Evolutionary conservation across 164 flowering plant species (phyloP), one percentile per base, ranked within the genome.

Genomic region (Nelumbo lutea): DNA sequence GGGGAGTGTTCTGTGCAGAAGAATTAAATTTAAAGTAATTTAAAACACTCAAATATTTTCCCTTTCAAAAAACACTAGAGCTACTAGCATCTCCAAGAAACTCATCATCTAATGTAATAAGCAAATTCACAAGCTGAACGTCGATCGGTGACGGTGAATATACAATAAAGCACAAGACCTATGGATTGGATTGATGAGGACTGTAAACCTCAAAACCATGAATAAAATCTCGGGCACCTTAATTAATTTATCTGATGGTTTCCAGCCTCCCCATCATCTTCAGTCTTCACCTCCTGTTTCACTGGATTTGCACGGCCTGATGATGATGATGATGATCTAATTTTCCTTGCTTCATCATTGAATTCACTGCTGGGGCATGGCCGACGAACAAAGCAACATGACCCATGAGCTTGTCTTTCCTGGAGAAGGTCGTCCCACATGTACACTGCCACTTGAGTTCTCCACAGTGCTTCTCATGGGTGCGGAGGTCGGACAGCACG

Each of bases 391-490:
- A 82, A 60, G 86, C 76, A 43, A 87, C 79, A 56, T 90, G 97
- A n/a, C 97, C 90, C 81, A 86, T 71, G 7, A 91, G 89, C 85
- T 90, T 90, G 68, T 90, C 96, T 66, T 88, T 90, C 83, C 93
- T 80, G 0, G 90, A 88, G 65, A 90, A 90, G 0, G 88, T 86
- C 0, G 97, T 90, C 0, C 94, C 97, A 59, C 97, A 90, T 0
- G 92, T 86, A 50, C 97, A 90, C 71, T 74, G 86, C n/a, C n/a
- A n/a, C n/a, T n/a, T n/a, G n/a, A n/a, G n/a, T n/a, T n/a, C n/a
- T n/a, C n/a, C n/a, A n/a, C n/a, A n/a, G n/a, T n/a, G 97, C 86
- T 90, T 90, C 79, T 90, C 97, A 74, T 90, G 96, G 0, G 96
- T 90, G 73, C 86, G 65, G 13, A 91, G 79, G 80, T 91, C 97